Base-by-base conservation (phyloP, 495 filamentous ascomycete species). In the Lophiotrema nucula region DNA sequence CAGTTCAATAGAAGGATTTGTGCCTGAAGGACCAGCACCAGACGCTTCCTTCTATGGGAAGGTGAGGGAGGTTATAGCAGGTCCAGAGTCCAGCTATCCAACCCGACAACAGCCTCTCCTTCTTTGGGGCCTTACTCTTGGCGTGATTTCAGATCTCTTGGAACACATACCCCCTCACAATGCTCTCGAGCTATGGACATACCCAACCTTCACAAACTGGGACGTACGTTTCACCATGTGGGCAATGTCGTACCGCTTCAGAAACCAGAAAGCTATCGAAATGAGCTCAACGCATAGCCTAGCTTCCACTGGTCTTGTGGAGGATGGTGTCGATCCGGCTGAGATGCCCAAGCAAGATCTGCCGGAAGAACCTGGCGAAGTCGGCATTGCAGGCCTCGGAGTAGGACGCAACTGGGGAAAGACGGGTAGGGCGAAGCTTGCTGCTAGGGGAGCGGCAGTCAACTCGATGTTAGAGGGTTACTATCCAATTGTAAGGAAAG, bases 61-160 rank as follows among this genome's bases (percentile, higher is more conserved):
- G 23, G 18, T 58, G 0, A 58, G 53, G 23, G 27, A 58, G 37
- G 35, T 47, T 23, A 21, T 55, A 11, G 13, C 18, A 6, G 49
- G 56, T 13, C 50, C 42, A 15, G 46, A 39, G 21, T 23, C 42
- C 4, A 27, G 67, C 2, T 70, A 70, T 0, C 56, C 56, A 23
- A 62, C 52, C 28, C 66, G 52, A 21, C 70, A 72, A 22, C 76
- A 71, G 19, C 81, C 85, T 5, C 73, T 92, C 13, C 70, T 89
- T 3, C 80, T 90, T 0, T 92, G 88, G 88, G 88, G 88, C 0
- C 68, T 92, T 16, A 90, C 88, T 0, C 76, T 90, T 3, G 86
- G 86, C 5, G 79, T 92, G 24, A 59, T 89, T 26, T 80, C 82
- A 23, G 88, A 92, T 69, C 85, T 90, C 58, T 74, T 90, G 35